Conservation (phyloP, 1,139 yeast species). For the Pichia sp. region DNA sequence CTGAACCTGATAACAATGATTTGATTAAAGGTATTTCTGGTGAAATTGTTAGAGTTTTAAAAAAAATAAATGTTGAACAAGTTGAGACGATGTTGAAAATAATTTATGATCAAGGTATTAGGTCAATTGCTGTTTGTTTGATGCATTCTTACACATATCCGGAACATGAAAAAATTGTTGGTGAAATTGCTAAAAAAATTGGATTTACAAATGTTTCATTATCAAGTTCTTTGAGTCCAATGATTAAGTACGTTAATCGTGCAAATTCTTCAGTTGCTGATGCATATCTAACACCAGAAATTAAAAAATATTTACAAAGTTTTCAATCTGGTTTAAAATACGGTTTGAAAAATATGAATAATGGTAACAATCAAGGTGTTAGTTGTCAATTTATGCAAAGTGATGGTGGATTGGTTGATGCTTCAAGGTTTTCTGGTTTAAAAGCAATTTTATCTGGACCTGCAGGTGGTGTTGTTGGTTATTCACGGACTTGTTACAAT, state of each 20-base stretch:
- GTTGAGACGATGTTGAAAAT: conserved; percentile 36
- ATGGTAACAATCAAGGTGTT: conserved; percentile 23
- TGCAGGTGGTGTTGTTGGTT: conserved; percentile 60
- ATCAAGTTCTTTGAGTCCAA: conserved; percentile 62
- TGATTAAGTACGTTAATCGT: conserved; percentile 65
- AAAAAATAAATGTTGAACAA: conserved; percentile 39
- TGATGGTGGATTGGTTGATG: conserved; percentile 52
- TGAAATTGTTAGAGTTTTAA: conserved; percentile 51
- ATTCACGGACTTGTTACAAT: conserved; percentile 46
- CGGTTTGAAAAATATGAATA: conserved; percentile 35
- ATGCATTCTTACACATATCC: conserved; percentile 68
- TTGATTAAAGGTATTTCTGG: conserved; percentile 53
- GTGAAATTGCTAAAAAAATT: conserved; percentile 47
- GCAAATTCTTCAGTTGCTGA: conserved; percentile 72
- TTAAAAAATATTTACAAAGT: conserved; percentile 51
- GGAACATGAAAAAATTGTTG: conserved; percentile 55
- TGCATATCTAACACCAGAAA: conserved; percentile 72
- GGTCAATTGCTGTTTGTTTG: conserved; percentile 61
- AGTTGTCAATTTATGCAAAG: conserved; percentile 50
- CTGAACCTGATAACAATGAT: conserved; percentile 28
- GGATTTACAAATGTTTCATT: conserved; percentile 54
- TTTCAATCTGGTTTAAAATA: conserved; percentile 57
- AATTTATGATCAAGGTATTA: conserved; percentile 49
- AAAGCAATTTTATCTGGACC: conserved; percentile 54
- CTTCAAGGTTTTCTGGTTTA: conserved; percentile 42